phyloP scores from a whole-genome alignment of 305 asterid genomes.

The Rubia tinctorum region DNA sequence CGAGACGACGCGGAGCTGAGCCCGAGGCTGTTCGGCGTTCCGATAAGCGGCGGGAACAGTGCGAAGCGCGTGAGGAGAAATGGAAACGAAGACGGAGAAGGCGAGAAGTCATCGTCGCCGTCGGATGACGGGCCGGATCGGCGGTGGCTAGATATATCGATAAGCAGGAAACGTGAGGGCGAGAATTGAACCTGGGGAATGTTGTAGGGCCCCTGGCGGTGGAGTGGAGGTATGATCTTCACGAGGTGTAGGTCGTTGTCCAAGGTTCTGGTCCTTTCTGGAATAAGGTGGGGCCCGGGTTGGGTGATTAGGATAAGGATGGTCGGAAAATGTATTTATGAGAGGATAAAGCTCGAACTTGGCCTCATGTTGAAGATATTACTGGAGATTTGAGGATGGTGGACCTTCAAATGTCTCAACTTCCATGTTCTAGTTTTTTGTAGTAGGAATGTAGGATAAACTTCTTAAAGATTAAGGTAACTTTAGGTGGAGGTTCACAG shows the following conservation, averaged over 20 bases:
- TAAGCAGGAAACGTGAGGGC: slow-evolving; percentile 10
- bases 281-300: slow-evolving; percentile 11
- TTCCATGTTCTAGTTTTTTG: background rate
- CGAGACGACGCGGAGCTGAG: slow-evolving; percentile 25
- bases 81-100: slow-evolving; percentile 17
- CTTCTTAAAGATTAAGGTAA: background rate
- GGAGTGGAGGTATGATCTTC: background rate
- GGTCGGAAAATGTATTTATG: background rate
- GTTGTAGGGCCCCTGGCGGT: slow-evolving; percentile 9
- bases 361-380: background rate
- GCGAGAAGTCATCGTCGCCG: slow-evolving; percentile 28
- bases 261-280: slow-evolving; percentile 19
- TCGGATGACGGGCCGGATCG: slow-evolving; percentile 12
- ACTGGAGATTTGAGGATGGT: background rate
- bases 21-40: slow-evolving; percentile 69
- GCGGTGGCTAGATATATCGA: slow-evolving; percentile 20
- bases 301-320: background rate
- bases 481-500: background rate
- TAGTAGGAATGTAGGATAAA: background rate
- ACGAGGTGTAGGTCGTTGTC: slow-evolving; percentile 11
- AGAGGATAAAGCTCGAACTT: background rate
- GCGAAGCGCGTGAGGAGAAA: slow-evolving; percentile 45
- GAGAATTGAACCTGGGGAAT: slow-evolving; percentile 8
- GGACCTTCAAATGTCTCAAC: background rate
- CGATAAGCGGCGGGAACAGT: slow-evolving; percentile 30